These are phyloP conservation scores for Metschnikowia orientalis DNA, from an alignment of 805 yeast species.

Conservation along the genomic window DNA sequence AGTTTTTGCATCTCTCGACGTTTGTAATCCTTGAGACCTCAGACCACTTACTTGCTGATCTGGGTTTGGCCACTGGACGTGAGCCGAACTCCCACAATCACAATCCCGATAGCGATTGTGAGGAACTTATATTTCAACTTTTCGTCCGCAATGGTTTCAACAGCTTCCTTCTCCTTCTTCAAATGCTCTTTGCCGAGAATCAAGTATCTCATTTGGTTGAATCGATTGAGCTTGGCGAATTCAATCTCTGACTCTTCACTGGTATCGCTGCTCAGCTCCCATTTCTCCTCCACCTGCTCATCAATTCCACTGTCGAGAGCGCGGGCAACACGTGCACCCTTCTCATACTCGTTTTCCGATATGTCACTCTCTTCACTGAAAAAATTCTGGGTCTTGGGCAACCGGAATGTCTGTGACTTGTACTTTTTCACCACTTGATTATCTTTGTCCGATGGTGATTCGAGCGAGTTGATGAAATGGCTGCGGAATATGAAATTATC, in stretches of 20 bases:
- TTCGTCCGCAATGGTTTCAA: constrained; percentile 34
- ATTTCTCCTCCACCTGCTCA: constrained; percentile 18
- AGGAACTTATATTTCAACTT: constrained; percentile 39
- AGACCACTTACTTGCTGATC: constrained; percentile 1
- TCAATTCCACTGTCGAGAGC: constrained; percentile 9
- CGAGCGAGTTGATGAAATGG: constrained; percentile 14
- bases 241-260: constrained; percentile 16
- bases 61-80: constrained; percentile 23
- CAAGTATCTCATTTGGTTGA: constrained; percentile 33
- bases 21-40: no score
- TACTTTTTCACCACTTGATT: constrained; percentile 28
- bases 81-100: constrained; percentile 36
- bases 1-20: no score
- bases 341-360: constrained; percentile 11
- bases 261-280: constrained; percentile 13
- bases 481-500: constrained; percentile 18
- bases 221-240: constrained; percentile 25
- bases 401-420: constrained; percentile 32
- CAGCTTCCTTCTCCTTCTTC: constrained; percentile 16
- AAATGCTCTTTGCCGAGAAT: constrained; percentile 27
- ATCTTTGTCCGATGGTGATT: constrained; percentile 6
- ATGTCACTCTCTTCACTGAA: constrained; percentile 10
- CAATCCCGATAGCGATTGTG: constrained; percentile 39
- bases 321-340: no score
- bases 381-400: constrained; percentile 5